Evolutionary conservation across 2,329 filamentous ascomycete species (phyloP).

Genomic region (Zopfia rhizophila): DNA sequence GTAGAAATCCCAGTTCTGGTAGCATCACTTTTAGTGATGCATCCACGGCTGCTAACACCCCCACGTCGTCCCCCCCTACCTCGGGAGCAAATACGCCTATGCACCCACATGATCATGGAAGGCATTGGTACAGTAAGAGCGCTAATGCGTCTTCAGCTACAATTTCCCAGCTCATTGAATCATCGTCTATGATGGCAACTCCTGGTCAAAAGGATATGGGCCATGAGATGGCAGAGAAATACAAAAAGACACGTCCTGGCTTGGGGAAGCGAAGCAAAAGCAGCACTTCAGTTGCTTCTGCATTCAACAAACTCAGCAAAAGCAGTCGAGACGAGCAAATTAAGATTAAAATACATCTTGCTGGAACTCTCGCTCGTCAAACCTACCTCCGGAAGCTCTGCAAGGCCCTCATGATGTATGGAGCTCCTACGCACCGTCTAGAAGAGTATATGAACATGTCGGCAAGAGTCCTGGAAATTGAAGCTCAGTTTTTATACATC

Average conservation of each 20-base stretch:
- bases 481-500: conserved; percentile 89
- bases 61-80: conserved; percentile 51
- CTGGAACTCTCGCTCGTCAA: conserved; percentile 79
- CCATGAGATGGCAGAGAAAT: conserved; percentile 54
- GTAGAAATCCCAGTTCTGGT: conserved; percentile 37
- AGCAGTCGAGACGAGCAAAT: conserved; percentile 61
- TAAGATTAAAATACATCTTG: conserved; percentile 69
- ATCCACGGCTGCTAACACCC: conserved; percentile 49
- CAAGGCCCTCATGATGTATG: conserved; percentile 86
- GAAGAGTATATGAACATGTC: conserved; percentile 95
- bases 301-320: conserved; percentile 48
- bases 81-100: conserved; percentile 57
- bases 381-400: conserved; percentile 87
- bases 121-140: conserved; percentile 50
- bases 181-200: conserved; percentile 55
- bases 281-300: conserved; percentile 46
- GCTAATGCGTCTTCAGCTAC: conserved; percentile 53
- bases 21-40: conserved; percentile 41
- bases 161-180: conserved; percentile 56
- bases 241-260: conserved; percentile 50
- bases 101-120: conserved; percentile 27
- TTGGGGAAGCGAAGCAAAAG: conserved; percentile 50
- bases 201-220: conserved; percentile 54
- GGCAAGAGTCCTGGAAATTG: conserved; percentile 86
- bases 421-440: conserved; percentile 88